phyloP scores from a whole-genome alignment of 176 grass and related monocot species.

The Panicum miliaceum region DNA sequence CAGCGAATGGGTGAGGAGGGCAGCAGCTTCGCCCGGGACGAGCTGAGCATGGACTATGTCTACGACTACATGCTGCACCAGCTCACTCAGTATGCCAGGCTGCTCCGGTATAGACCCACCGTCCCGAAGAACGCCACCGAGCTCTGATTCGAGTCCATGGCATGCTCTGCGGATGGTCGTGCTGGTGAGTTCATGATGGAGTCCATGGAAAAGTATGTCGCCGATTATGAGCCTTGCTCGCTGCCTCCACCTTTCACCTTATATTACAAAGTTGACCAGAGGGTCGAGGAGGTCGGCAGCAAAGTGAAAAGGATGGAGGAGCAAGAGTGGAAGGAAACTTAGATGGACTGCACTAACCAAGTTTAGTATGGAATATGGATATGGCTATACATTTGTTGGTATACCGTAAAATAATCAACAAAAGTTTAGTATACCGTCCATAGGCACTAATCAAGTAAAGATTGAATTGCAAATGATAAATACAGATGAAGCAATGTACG shows the following conservation, averaged over 20 bases:
- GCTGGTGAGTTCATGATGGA: constrained; percentile 44
- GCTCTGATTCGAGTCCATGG: constrained; percentile 51
- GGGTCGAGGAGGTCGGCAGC: not conserved
- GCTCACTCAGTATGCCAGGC: constrained; percentile 46
- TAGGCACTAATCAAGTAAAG: no score
- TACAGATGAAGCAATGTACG: no score
- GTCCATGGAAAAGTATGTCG: constrained; percentile 37
- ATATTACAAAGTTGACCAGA: not conserved
- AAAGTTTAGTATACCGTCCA: no score
- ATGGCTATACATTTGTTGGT: no score
- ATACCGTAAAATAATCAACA: not conserved
- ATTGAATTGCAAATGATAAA: no score
- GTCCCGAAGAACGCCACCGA: constrained; percentile 44
- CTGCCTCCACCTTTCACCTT: constrained; percentile 45
- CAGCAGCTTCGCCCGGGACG: constrained; percentile 38
- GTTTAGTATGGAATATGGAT: no score
- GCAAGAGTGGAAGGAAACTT: not conserved
- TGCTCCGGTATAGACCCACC: constrained; percentile 49
- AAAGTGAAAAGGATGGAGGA: constrained; percentile 29
- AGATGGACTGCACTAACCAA: not conserved
- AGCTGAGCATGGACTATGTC: constrained; percentile 57
- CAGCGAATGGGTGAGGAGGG: constrained; percentile 44
- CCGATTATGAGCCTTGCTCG: constrained; percentile 37
- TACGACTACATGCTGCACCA: constrained; percentile 67
- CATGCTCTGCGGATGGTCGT: not conserved